Base-by-base conservation (phyloP, 306 rosid species). In the Quillaja saponaria region DNA sequence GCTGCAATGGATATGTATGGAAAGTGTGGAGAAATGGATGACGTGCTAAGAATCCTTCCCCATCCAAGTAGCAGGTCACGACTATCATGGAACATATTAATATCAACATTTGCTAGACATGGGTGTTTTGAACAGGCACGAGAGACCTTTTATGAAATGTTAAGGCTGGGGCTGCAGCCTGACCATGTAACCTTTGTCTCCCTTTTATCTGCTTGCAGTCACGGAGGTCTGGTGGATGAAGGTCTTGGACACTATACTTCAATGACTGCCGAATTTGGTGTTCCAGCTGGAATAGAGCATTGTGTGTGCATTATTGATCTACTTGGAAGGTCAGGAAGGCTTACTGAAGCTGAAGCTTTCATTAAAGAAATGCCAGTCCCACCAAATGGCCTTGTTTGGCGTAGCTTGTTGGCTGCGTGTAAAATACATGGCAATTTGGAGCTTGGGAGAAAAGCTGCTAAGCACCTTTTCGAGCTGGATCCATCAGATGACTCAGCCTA, bases 1-100 rank as follows among this genome's bases (percentile, higher is more conserved):
- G 81, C 92, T 70, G 79, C 79, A 18, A 92, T 92, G 98, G 96
- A 84, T 76, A 92, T 92, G 98, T 88, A 88, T 64, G 98, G 87
- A 72, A 92, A 88, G 76, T 92, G 98, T 62, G 95, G 96, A 49
- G 92, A 86, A 67, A 73, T 88, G 56, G 87, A 84, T 56, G 89
- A 82, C 63, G 95, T 87, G 48, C 62, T 86, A 61, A 80, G 59
- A 76, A 65, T 88, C 33, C 80, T 82, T 58, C 96, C 89, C 48
- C 69, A 41, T 16, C 83, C 87, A 19, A 58, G 62, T 47, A 50
- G 41, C 38, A 84, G 95, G 74, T 77, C 90, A 17, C 78, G 75
- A 15, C 71, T 87, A 42, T 82, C 98, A 47, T 92, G 98, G 98
- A 92, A 92, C 81, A 83, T 77, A 53, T 64, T 92, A 78, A 88